Evolutionary conservation across 768 basidiomycete genomes (phyloP).

Genomic region (Pisolithus marmoratus): DNA sequence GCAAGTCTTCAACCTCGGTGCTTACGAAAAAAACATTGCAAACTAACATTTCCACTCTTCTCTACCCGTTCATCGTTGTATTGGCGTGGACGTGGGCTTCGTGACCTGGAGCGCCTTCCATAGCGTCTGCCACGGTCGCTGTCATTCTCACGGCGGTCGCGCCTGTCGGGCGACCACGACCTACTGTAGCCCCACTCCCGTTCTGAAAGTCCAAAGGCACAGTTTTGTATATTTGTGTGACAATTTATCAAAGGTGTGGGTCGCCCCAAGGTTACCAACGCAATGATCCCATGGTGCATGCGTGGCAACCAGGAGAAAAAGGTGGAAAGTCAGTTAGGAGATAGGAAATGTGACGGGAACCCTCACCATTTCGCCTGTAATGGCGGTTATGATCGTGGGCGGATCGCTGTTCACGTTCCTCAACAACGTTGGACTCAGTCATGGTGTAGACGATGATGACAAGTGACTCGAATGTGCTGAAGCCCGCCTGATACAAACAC

Average conservation of each 20-base stretch:
- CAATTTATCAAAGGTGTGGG: background rate
- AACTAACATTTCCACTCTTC: slow-evolving; percentile 7
- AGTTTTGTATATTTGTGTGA: background rate
- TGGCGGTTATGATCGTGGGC: slow-evolving; percentile 2
- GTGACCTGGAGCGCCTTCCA: slow-evolving; percentile 19
- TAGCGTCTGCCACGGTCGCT: slow-evolving; percentile 4
- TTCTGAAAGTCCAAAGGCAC: slow-evolving; percentile 7
- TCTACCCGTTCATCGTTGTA: background rate
- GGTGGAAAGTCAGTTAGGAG: slow-evolving; percentile 17
- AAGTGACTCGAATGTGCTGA: too few relatives aligned
- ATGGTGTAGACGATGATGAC: background rate
- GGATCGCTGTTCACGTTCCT: background rate
- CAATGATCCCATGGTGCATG: background rate
- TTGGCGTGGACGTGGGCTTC: slow-evolving; percentile 11
- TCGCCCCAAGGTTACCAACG: slow-evolving; percentile 14
- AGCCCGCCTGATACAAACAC: background rate
- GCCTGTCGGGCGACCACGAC: slow-evolving; percentile 20
- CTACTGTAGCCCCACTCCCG: slow-evolving; percentile 16
- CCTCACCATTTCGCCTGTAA: slow-evolving; percentile 23
- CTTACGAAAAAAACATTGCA: background rate
- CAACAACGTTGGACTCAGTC: background rate
- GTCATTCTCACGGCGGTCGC: slow-evolving; percentile 7
- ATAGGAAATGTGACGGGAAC: background rate
- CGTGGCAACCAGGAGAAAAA: slow-evolving; percentile 21
- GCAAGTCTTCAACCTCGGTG: background rate